phyloP scores from a whole-genome alignment of 208 protist genomes.

The Naegleria gruberi region DNA sequence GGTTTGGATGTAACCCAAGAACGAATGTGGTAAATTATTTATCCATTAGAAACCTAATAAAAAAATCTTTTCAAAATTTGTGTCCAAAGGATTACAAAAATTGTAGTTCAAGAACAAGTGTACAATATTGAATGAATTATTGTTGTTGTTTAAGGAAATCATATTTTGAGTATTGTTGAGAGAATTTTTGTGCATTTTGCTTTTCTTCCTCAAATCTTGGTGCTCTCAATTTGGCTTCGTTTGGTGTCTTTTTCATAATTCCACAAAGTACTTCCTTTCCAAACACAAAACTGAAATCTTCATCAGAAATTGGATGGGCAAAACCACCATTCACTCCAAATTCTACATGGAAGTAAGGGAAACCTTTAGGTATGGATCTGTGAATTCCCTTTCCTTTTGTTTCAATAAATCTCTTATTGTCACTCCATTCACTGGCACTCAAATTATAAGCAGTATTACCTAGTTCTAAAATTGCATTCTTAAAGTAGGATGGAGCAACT shows the following conservation, averaged over 20 bases:
- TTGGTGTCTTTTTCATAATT: background rate
- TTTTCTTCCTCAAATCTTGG: background rate
- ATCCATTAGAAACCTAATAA: too few relatives aligned
- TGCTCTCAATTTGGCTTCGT: background rate
- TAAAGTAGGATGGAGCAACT: background rate
- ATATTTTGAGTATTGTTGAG: background rate
- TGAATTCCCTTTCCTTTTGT: slow-evolving; percentile 1
- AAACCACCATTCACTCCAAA: background rate
- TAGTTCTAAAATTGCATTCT: background rate
- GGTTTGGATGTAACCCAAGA: too few relatives aligned
- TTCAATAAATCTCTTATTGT: slow-evolving; percentile 6
- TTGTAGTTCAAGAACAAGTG: too few relatives aligned
- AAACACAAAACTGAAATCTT: background rate
- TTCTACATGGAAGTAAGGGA: slow-evolving; percentile 23
- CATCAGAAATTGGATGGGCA: background rate
- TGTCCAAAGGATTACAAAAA: too few relatives aligned
- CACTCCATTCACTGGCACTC: background rate
- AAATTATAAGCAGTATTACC: background rate
- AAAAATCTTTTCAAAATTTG: too few relatives aligned
- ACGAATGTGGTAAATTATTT: too few relatives aligned
- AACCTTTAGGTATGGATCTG: background rate
- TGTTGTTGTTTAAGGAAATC: too few relatives aligned
- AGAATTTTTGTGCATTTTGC: background rate
- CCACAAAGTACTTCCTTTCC: background rate
- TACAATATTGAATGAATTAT: too few relatives aligned